Evolutionary conservation across 805 yeast genomes (phyloP), one percentile per base, ranked within the genome.

Genomic region (Ogataea pini): DNA sequence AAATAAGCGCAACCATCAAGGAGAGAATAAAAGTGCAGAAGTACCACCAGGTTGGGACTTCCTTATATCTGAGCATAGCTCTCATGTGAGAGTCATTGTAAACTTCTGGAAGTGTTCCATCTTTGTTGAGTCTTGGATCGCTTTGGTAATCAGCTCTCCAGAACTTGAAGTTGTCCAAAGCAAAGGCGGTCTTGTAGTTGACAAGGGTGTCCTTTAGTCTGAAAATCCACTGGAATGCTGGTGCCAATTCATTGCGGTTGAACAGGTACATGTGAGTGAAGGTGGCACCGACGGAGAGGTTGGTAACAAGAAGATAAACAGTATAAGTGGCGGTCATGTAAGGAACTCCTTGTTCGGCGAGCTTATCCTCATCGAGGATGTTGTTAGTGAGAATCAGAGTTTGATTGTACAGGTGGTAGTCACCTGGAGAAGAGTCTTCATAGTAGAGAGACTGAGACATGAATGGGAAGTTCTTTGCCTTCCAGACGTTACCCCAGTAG

Each of bases 121-220:
- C 56, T 8, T 19, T 16, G 48, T 55, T 53, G 24, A 58, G 41
- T 51, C 62, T 56, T 42, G 56, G 51, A 43, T 58, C 62, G 4
- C 17, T 14, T 16, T 28, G 31, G 20, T 31, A 32, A 20, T 58
- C 67, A 3, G 73, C 75, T 40, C 74, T 64, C 61, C 76, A 77
- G 22, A 72, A 78, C 12, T 77, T 73, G 72, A 77, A 72, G 42
- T 70, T 68, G 50, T 68, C 66, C 18, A 50, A 24, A 9, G 41
- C 24, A 38, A 50, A 42, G 17, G 43, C 20, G 8, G 36, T 8
- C 59, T 72, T 73, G 19, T 74, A 63, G 57, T 74, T 73, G 51
- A 72, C 20, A 28, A 54, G 7, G 25, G 70, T 2, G 16, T 41
- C 20, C 37, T 51, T 52, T 33, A 53, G 54, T 16, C 52, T 42